phyloP scores from a whole-genome alignment of 2,329 filamentous ascomycete species.

The Beauveria varroae region DNA sequence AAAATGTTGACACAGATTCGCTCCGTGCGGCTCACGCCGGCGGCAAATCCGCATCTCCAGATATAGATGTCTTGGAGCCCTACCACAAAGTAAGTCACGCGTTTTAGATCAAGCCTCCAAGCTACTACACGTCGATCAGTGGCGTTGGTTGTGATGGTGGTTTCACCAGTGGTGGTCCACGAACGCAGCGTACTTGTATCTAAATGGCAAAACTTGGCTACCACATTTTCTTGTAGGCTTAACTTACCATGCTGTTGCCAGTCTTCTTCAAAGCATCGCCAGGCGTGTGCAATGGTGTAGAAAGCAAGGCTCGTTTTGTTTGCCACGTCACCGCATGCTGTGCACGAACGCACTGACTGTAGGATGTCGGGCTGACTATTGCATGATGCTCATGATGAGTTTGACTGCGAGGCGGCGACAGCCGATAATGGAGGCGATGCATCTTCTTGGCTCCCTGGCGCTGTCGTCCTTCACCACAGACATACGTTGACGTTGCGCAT shows the following conservation, averaged over 20 bases:
- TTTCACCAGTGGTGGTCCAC: too few species aligned
- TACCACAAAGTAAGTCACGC: too few species aligned
- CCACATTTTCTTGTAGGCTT: background rate
- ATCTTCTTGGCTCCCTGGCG: background rate
- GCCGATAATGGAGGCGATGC: background rate
- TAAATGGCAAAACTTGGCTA: background rate
- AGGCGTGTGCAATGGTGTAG: background rate
- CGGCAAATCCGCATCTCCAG: conserved; percentile 13
- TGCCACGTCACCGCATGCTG: background rate
- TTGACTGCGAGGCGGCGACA: background rate
- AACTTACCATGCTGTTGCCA: background rate
- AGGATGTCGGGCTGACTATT: background rate
- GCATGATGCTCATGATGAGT: background rate
- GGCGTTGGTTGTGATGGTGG: too few species aligned
- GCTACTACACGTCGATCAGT: too few species aligned
- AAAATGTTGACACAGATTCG: conserved; percentile 14
- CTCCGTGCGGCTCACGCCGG: conserved; percentile 11
- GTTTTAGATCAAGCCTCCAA: too few species aligned
- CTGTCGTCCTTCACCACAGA: background rate
- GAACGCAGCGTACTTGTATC: too few species aligned
- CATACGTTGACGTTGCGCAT: background rate
- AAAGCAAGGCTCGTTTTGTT: background rate
- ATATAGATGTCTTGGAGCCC: too few species aligned
- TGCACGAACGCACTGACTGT: background rate
- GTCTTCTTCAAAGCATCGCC: background rate